Conservation (phyloP, 306 rosid species). For the Rosa persica region DNA sequence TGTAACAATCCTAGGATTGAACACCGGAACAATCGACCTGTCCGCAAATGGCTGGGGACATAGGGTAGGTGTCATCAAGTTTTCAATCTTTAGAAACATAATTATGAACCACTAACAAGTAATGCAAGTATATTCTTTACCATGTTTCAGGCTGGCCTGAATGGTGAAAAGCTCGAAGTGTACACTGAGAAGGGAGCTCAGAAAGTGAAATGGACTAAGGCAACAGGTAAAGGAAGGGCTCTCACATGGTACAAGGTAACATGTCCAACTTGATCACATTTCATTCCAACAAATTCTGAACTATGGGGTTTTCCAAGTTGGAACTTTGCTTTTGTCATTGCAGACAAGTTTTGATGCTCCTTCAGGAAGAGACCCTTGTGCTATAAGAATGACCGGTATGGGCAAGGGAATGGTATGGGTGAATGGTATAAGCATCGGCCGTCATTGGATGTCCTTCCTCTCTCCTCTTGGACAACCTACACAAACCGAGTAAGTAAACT, state of each 20-base stretch:
- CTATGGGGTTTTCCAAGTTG: not conserved
- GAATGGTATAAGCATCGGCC: conserved; percentile 74
- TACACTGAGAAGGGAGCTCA: conserved; percentile 52
- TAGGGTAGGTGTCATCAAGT: conserved; percentile 54
- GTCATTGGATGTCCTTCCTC: conserved; percentile 73
- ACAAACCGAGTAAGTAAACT: conserved; percentile 63
- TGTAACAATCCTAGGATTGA: conserved; percentile 56
- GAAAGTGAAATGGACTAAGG: conserved; percentile 42
- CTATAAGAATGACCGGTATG: conserved; percentile 75
- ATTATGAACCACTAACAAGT: not conserved
- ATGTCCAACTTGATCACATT: not conserved
- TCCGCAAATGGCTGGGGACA: conserved; percentile 65
- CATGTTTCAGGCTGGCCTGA: conserved; percentile 52
- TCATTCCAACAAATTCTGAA: not conserved
- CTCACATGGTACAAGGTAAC: conserved; percentile 84
- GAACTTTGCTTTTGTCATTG: conserved; percentile 7
- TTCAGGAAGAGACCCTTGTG: conserved; percentile 66
- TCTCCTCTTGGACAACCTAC: conserved; percentile 54
- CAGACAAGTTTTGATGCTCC: conserved; percentile 74
- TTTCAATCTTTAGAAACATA: not conserved
- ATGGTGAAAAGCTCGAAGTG: conserved; percentile 43
- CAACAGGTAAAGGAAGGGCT: conserved; percentile 25
- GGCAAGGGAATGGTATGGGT: conserved; percentile 84
- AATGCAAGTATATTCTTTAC: not conserved
- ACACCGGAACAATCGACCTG: conserved; percentile 53